phyloP scores from a whole-genome alignment of 495 filamentous ascomycete genomes.

The Daldinia concentrica region DNA sequence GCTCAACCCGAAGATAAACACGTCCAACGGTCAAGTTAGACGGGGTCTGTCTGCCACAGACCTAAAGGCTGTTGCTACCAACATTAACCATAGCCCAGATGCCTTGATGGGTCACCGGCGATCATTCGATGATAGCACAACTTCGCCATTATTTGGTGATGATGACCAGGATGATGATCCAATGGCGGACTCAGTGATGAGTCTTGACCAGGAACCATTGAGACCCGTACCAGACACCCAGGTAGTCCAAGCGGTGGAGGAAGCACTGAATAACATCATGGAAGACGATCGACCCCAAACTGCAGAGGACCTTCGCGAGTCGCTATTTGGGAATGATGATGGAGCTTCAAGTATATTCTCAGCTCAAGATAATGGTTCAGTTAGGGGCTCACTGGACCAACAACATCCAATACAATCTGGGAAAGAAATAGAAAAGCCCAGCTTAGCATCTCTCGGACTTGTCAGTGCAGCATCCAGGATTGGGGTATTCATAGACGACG shows the following conservation, averaged over 20 bases:
- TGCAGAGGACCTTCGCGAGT: constrained; percentile 68
- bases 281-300: constrained; percentile 70
- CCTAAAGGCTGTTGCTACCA: constrained; percentile 47
- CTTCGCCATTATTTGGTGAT: constrained; percentile 62
- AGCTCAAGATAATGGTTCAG: constrained; percentile 53
- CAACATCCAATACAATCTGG: constrained; percentile 40
- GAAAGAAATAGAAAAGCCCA: constrained; percentile 76
- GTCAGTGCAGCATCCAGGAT: constrained; percentile 81
- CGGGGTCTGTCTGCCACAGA: constrained; percentile 59
- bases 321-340: constrained; percentile 63
- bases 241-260: constrained; percentile 92
- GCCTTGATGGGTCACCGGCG: constrained; percentile 48
- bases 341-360: constrained; percentile 60
- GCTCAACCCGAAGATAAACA: constrained; percentile 50
- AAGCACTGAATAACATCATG: constrained; percentile 93
- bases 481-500: constrained; percentile 90
- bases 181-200: constrained; percentile 62
- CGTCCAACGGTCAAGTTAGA: constrained; percentile 41
- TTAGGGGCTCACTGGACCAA: constrained; percentile 67
- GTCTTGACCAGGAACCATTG: constrained; percentile 58
- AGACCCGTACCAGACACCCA: constrained; percentile 59
- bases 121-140: constrained; percentile 58
- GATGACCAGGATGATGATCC: constrained; percentile 62
- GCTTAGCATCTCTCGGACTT: constrained; percentile 88
- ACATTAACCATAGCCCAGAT: constrained; percentile 49